Base-by-base conservation (phyloP, 2,329 filamentous ascomycete genomes). In the Rhynchosporium graminicola region DNA sequence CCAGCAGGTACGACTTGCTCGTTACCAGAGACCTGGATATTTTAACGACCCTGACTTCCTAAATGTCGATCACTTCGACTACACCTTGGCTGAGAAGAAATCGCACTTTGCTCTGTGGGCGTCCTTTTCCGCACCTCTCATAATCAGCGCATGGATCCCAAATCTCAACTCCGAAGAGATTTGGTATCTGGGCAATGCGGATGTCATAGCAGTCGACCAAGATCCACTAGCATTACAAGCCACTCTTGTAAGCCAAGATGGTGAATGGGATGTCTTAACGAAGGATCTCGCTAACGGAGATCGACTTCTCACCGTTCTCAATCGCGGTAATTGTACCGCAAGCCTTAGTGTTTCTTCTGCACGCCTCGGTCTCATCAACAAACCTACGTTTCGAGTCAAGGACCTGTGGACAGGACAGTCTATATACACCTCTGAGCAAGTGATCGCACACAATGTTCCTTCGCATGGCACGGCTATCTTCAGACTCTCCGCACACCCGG, bases 231-330 rank as follows among this genome's bases (percentile, higher is more conserved):
- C 68, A 26, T 60, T 73, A 9, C 72, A 76, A 59, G 70, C 72
- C 6, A 81, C 80, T 4, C 70, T 82, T 29, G 79, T 80, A 5
- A 80, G 76, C 59, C 77, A 79, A 38, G 75, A 78, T 63, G 72
- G 65, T 0, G 72, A 66, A 3, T 78, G 78, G 69, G 80, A 82
- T 64, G 75, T 82, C 3, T 67, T 82, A 45, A 79, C 78, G 12
- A 79, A 79, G 69, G 78, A 74, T 60, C 69, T 83, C 13, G 76
- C 74, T 7, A 79, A 80, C 57, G 78, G 79, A 2, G 79, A 81
- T 64, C 74, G 80, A 3, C 64, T 82, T 9, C 68, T 82, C n/a
- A 78, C 78, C 0, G 71, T 82, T 8, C 69, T 83, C 15, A 82
- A 82, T 67, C 73, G 75, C 9, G 78, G 77, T 1, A 70, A 73